These are phyloP conservation scores for Mycena metata DNA, from an alignment of 768 basidiomycete species.

Conservation along the genomic window DNA sequence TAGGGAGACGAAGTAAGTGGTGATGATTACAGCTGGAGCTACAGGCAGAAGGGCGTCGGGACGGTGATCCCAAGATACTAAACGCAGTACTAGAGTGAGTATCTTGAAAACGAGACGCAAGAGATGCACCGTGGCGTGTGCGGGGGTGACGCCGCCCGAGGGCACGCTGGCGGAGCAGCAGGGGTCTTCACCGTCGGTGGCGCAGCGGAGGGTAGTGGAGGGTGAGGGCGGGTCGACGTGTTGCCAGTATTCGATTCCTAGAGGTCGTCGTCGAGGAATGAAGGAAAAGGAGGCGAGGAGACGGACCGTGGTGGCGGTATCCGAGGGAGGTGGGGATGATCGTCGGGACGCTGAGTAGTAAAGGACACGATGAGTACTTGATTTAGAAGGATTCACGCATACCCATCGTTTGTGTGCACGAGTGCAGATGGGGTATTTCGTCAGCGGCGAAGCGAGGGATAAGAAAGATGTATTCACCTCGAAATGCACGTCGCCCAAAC, in stretches of 20 bases:
- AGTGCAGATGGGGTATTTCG: constrained; percentile 46
- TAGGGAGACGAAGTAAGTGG: background rate
- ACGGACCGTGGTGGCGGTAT: constrained; percentile 66
- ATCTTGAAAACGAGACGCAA: background rate
- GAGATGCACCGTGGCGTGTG: constrained; percentile 58
- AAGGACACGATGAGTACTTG: too few species aligned
- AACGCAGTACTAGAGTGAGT: background rate
- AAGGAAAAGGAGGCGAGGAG: constrained; percentile 23
- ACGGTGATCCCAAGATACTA: constrained; percentile 33
- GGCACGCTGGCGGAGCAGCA: constrained; percentile 63
- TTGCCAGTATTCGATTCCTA: constrained; percentile 69
- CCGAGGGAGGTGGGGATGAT: constrained; percentile 62
- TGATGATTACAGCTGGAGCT: too few species aligned
- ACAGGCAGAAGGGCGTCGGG: constrained; percentile 30
- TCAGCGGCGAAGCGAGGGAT: background rate
- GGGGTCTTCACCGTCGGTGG: constrained; percentile 62
- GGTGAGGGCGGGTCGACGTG: constrained; percentile 56
- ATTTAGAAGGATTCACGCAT: constrained; percentile 4
- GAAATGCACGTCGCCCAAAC: constrained; percentile 56
- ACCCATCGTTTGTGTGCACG: constrained; percentile 67
- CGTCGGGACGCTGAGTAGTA: constrained; percentile 59
- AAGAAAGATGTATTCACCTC: constrained; percentile 51
- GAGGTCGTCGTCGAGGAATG: background rate
- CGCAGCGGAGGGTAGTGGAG: constrained; percentile 58
- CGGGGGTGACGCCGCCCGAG: constrained; percentile 59